A percentile compares a stretch with the other conserved stretches of the same genome.
phyloP scores from a whole-genome alignment of 805 yeast species.

The Saturnispora diversa region DNA sequence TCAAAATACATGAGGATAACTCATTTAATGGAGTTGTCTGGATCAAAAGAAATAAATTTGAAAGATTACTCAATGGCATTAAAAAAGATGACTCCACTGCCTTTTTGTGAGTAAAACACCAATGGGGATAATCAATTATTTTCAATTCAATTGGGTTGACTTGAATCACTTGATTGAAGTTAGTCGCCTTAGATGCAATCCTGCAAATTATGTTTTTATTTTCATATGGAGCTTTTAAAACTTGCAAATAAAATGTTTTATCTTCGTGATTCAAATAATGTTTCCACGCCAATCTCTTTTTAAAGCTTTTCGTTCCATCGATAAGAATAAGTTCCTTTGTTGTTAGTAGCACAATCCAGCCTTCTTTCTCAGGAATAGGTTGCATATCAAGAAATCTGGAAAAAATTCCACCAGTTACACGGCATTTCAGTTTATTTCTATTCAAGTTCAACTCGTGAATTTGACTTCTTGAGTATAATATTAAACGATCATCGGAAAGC shows the following conservation, averaged over 20 bases:
- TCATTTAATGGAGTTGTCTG: conserved; percentile 14
- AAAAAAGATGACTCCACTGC: conserved; percentile 17
- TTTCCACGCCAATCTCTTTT: conserved; percentile 60
- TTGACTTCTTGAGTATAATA: conserved; percentile 38
- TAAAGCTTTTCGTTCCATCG: conserved; percentile 28
- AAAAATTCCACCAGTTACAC: conserved; percentile 47
- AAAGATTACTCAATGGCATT: conserved; percentile 3
- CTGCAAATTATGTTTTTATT: conserved; percentile 19
- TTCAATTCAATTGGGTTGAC: conserved; percentile 22
- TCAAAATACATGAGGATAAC: conserved; percentile 16
- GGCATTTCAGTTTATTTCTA: conserved; percentile 24
- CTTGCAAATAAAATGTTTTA: conserved; percentile 38
- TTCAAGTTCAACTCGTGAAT: conserved; percentile 29
- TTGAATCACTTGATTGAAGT: conserved; percentile 26
- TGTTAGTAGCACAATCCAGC: conserved; percentile 48
- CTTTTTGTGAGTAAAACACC: conserved; percentile 17
- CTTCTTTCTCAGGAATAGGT: conserved; percentile 18
- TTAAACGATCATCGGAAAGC: conserved; percentile 30
- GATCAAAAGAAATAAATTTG: conserved; percentile 1
- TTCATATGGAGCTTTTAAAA: conserved; percentile 13
- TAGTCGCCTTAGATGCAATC: conserved; percentile 25
- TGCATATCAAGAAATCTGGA: conserved; percentile 40
- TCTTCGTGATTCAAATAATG: conserved; percentile 55
- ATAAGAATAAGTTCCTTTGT: conserved; percentile 58
- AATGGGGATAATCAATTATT: conserved; percentile 21